Percentiles rank a stretch among this genome's conserved stretches.
Evolutionary conservation across 108 stramenopile species (phyloP).

Genomic region (Cyclostephanos invisitatus): DNA sequence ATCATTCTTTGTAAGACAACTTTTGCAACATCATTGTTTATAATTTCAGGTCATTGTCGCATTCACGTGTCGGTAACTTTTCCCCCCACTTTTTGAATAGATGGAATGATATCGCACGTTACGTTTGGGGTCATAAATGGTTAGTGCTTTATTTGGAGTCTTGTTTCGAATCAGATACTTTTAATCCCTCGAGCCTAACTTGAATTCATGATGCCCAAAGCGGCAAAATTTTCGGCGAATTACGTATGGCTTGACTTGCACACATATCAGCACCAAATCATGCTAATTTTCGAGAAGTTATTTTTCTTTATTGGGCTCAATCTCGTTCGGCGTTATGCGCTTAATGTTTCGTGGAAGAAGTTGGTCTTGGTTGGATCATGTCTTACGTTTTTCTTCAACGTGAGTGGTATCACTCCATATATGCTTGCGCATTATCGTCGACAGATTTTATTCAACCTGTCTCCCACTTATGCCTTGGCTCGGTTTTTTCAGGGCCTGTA

Average conservation of each 20-base stretch:
- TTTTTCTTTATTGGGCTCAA: conserved; percentile 49
- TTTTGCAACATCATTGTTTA: too few relatives aligned
- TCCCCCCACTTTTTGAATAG: neutral
- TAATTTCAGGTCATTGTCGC: neutral
- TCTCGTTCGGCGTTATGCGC: conserved; percentile 40
- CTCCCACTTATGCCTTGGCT: too few relatives aligned
- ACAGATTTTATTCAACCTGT: too few relatives aligned
- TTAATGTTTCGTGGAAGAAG: conserved; percentile 46
- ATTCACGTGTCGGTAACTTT: neutral
- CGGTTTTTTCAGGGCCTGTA: conserved; percentile 8
- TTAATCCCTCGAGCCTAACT: neutral
- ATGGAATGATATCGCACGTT: conserved; percentile 53
- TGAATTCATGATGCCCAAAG: neutral
- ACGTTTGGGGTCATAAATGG: conserved; percentile 48
- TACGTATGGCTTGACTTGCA: conserved; percentile 50
- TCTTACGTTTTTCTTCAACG: conserved; percentile 34
- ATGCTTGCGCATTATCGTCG: too few relatives aligned
- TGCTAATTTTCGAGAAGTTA: conserved; percentile 47
- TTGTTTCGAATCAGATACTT: neutral
- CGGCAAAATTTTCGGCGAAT: conserved; percentile 50
- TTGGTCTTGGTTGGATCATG: conserved; percentile 36
- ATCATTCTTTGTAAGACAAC: conserved; percentile 28
- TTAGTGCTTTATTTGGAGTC: neutral
- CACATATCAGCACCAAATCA: conserved; percentile 48
- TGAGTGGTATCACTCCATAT: neutral